Evolutionary conservation across 2,329 filamentous ascomycete species (phyloP), one percentile per base, ranked within the genome.

Genomic region (Aspergillus sp.): DNA sequence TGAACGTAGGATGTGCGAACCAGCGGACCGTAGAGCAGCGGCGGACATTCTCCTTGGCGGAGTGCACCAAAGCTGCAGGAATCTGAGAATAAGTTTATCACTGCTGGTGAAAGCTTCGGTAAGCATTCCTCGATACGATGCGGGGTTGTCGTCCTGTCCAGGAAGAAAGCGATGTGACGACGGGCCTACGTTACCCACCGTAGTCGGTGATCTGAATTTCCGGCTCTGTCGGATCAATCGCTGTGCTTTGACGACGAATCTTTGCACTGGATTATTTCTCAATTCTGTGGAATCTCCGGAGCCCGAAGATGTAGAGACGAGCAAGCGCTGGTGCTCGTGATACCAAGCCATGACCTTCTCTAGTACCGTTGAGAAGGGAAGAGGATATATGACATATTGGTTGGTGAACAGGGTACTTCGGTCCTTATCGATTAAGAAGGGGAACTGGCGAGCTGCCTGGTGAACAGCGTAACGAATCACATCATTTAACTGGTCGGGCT

Each of bases 281-380:
- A 70, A 44, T 2, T 64, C 63, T 4, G 57, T 47, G 0, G 64
- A 55, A 1, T 68, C 65, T 40, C 71, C 70, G 5, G 63, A 65
- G 57, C 68, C 67, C n/a, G 65, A 60, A 11, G 65, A 60, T 6
- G 65, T 39, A 5, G 59, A 62, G 27, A 74, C 59, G 9, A 74
- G 66, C 37, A 68, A 64, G 13, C 75, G 71, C 51, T 80, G 71
- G 53, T 80, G 74, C 53, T 86, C 77, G 49, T 83, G 79, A 20
- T 85, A 75, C 85, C 85, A 88, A 15, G 72, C 67, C 13, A 77
- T 75, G 4, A 86, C 84, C 19, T 75, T 74, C 40, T 82, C 74
- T 8, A 86, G 73, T 13, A 75, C 69, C 17, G 73, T 66, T 2
- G 82, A 77, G 40, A 84, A 77, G 22, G 76, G 70, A 57, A 80